Evolutionary conservation across 306 rosid species (phyloP).

Genomic region (Prunus campanulata): DNA sequence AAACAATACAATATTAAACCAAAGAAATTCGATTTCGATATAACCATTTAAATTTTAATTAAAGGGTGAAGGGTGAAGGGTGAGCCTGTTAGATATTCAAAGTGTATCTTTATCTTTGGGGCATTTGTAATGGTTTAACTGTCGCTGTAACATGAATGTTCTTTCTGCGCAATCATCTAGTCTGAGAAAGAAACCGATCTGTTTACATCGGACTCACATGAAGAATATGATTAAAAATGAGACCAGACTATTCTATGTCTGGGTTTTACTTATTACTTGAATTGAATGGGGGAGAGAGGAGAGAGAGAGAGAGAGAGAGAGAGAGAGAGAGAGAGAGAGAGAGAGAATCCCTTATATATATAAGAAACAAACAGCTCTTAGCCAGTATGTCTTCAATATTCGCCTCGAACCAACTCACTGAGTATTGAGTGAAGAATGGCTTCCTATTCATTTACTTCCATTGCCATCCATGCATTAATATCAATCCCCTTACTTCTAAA

Average conservation of each 20-base stretch:
- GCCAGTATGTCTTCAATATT: background rate
- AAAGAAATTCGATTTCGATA: background rate
- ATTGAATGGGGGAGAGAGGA: slow-evolving; percentile 27
- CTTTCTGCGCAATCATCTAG: slow-evolving; percentile 33
- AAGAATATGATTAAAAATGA: slow-evolving; percentile 53
- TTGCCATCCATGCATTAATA: slow-evolving; percentile 19
- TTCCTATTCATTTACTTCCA: slow-evolving; percentile 31
- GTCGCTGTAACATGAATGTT: slow-evolving; percentile 47
- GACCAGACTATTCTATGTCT: slow-evolving; percentile 26
- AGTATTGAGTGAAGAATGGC: slow-evolving; percentile 43
- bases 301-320: slow-evolving; percentile 18
- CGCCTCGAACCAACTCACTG: background rate
- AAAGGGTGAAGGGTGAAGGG: too few relatives aligned
- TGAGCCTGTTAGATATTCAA: background rate
- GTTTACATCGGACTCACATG: slow-evolving; percentile 23
- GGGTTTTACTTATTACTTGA: background rate
- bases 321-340: slow-evolving; percentile 13
- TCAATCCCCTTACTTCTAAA: slow-evolving; percentile 37
- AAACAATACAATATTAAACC: background rate
- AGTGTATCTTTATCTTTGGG: background rate
- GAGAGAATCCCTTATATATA: slow-evolving; percentile 27
- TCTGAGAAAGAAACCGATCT: slow-evolving; percentile 21
- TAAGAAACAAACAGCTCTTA: slow-evolving; percentile 32
- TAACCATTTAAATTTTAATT: background rate
- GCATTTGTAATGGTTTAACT: slow-evolving; percentile 60